These are phyloP conservation scores for Aurinia saxatilis DNA, from an alignment of 345 rosid genomes.

Conservation along the genomic window DNA sequence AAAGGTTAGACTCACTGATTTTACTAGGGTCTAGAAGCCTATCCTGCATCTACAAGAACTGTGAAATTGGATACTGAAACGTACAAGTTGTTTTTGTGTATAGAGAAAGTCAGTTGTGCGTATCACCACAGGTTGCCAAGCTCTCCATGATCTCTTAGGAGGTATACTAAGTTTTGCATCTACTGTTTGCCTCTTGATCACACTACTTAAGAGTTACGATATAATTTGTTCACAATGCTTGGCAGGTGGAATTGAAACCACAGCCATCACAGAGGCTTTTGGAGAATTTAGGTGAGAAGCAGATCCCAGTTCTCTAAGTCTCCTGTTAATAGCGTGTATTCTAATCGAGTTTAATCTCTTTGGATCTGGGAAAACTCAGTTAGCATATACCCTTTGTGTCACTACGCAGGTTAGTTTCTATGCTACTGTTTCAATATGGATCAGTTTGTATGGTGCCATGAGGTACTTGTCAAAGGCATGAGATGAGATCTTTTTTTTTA, in stretches of 20 bases:
- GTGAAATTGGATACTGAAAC: neutral
- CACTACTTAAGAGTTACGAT: neutral
- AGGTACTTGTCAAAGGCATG: neutral
- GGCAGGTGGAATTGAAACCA: slow-evolving; percentile 82
- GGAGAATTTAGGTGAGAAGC: slow-evolving; percentile 75
- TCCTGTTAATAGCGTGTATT: neutral
- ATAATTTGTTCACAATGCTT: slow-evolving; percentile 11
- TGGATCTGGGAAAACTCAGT: slow-evolving; percentile 92
- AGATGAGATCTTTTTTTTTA: neutral
- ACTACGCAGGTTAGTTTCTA: slow-evolving; percentile 63
- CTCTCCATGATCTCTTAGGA: slow-evolving; percentile 87
- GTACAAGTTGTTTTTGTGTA: neutral
- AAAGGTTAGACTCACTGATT: slow-evolving; percentile 40
- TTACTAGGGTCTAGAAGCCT: neutral
- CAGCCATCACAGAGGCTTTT: slow-evolving; percentile 82
- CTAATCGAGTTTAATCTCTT: neutral
- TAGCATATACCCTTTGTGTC: slow-evolving; percentile 82
- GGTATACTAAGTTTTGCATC: slow-evolving; percentile 31
- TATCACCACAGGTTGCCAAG: slow-evolving; percentile 93
- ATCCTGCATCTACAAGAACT: neutral
- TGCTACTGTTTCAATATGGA: neutral
- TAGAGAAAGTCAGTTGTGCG: slow-evolving; percentile 65
- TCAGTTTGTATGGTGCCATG: neutral
- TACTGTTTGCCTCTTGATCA: neutral
- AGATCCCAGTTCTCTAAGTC: neutral